phyloP scores from a whole-genome alignment of 306 rosid genomes.

The Pachyrhizus erosus region DNA sequence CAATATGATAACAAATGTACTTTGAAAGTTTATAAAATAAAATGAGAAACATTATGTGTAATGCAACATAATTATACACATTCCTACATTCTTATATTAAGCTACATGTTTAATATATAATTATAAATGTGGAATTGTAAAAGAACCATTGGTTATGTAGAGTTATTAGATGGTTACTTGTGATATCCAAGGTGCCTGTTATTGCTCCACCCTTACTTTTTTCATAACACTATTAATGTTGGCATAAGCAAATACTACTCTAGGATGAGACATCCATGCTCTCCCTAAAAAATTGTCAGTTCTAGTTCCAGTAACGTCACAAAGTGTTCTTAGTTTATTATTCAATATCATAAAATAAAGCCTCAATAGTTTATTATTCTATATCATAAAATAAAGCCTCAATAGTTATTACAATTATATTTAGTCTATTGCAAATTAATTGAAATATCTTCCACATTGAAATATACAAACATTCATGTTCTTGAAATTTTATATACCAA shows the following conservation, averaged over 20 bases:
- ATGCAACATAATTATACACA: background rate
- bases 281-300: conserved; percentile 55
- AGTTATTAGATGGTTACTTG: conserved; percentile 21
- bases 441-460: background rate
- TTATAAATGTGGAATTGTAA: background rate
- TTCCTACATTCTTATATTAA: background rate
- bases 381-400: conserved; percentile 48
- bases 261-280: conserved; percentile 57
- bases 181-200: background rate
- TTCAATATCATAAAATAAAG: conserved; percentile 59
- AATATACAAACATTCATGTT: background rate
- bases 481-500: background rate
- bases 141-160: background rate
- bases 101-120: background rate
- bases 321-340: conserved; percentile 39
- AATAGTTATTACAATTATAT: too few relatives aligned
- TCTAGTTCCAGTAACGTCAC: conserved; percentile 53
- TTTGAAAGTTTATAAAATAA: too few relatives aligned
- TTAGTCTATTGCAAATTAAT: background rate
- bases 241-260: conserved; percentile 54
- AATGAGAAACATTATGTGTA: too few relatives aligned
- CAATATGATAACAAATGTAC: too few relatives aligned
- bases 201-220: conserved; percentile 55
- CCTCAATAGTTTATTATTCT: conserved; percentile 48
- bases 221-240: conserved; percentile 38